Evolutionary conservation across 768 basidiomycete genomes (phyloP).

Genomic region (Mycena rebaudengoi): DNA sequence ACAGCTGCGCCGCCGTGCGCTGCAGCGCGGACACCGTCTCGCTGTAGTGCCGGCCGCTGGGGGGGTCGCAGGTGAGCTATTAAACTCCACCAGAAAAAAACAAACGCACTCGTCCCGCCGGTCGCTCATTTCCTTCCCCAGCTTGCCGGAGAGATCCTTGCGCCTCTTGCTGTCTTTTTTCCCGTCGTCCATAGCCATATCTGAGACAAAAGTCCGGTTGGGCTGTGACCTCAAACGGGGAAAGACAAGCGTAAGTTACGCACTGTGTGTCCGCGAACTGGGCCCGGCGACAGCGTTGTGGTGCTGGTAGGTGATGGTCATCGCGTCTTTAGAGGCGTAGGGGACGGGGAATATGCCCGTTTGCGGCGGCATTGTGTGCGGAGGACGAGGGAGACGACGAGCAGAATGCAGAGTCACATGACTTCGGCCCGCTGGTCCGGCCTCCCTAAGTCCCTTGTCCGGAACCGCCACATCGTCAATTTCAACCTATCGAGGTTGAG

Average conservation of each 20-base stretch:
- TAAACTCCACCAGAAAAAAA: not conserved
- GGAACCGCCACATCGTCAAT: too few relatives aligned
- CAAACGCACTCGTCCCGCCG: constrained; percentile 75
- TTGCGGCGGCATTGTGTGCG: constrained; percentile 11
- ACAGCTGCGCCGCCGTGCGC: constrained; percentile 65
- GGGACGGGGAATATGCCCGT: constrained; percentile 15
- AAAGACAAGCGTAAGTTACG: not conserved
- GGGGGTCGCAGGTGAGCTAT: constrained; percentile 9
- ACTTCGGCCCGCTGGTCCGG: too few relatives aligned
- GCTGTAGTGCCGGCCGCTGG: constrained; percentile 66
- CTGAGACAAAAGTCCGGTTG: not conserved
- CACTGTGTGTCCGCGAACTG: constrained; percentile 24
- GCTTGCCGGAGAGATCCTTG: constrained; percentile 73
- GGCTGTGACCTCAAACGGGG: not conserved
- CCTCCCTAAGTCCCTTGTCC: too few relatives aligned
- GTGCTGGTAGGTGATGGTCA: constrained; percentile 23
- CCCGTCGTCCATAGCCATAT: constrained; percentile 44
- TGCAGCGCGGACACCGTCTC: constrained; percentile 72
- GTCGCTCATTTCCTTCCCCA: constrained; percentile 78
- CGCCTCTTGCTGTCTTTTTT: constrained; percentile 70
- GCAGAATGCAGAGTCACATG: too few relatives aligned
- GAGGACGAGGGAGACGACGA: too few relatives aligned
- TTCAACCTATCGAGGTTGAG: too few relatives aligned
- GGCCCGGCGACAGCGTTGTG: constrained; percentile 24
- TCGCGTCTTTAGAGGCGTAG: constrained; percentile 8